Evolutionary conservation across 768 basidiomycete genomes (phyloP).

Genomic region (Lanmaoa rubissima): DNA sequence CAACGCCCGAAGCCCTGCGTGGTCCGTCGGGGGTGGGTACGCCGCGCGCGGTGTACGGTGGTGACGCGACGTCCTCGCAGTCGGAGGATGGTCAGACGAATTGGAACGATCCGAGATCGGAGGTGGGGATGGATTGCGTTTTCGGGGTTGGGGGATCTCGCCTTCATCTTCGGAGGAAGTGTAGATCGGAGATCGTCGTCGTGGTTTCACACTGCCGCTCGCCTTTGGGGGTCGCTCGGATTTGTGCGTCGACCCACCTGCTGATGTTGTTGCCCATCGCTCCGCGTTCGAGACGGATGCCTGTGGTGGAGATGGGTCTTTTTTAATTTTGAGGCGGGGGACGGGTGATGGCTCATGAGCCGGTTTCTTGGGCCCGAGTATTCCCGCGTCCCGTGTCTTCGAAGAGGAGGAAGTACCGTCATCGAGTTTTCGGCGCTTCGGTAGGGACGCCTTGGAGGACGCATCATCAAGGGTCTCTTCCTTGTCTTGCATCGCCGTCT

Average conservation of each 20-base stretch:
- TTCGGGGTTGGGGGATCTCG: constrained; percentile 34
- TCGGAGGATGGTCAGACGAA: constrained; percentile 18
- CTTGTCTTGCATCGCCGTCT: constrained; percentile 31
- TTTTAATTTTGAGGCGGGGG: constrained; percentile 36
- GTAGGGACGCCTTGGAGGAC: constrained; percentile 9
- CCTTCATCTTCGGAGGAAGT: constrained; percentile 67
- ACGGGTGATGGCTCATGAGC: constrained; percentile 23
- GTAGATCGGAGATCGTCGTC: constrained; percentile 60
- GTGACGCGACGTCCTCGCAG: constrained; percentile 18
- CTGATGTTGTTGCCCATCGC: constrained; percentile 5
- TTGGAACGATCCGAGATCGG: constrained; percentile 23
- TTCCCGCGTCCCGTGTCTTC: constrained; percentile 25
- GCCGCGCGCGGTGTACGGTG: constrained; percentile 33
- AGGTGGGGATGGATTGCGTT: constrained; percentile 29
- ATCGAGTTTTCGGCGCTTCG: constrained; percentile 47
- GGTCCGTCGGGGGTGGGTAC: constrained; percentile 44
- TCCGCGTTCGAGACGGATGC: constrained; percentile 14
- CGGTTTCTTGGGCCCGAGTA: constrained; percentile 36
- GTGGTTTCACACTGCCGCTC: constrained; percentile 32
- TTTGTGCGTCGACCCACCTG: constrained; percentile 9
- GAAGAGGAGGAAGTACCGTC: constrained; percentile 24
- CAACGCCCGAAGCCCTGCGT: constrained; percentile 46
- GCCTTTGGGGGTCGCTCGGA: constrained; percentile 22
- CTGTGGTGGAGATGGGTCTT: constrained; percentile 34
- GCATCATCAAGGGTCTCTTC: constrained; percentile 31